Evolutionary conservation across 257 asterid species (phyloP).

Genomic region (Solanum peruvianum): DNA sequence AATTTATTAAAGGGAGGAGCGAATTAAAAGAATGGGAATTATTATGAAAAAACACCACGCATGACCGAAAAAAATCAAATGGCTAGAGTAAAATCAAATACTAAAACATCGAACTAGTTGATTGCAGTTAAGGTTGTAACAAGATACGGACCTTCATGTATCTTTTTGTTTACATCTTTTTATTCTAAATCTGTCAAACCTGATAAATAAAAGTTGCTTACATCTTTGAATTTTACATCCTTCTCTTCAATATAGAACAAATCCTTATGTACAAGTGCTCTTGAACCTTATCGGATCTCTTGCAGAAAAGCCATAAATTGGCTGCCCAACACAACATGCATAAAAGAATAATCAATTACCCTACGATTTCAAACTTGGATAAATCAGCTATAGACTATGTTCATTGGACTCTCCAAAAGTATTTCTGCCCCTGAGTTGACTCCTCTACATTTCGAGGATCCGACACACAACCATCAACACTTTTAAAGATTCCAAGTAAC

Average conservation of each 20-base stretch:
- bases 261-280: constrained; percentile 88
- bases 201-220: constrained; percentile 4
- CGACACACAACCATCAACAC: background rate
- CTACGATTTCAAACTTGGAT: background rate
- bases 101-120: background rate
- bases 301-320: constrained; percentile 82
- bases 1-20: background rate
- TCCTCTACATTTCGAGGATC: background rate
- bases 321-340: constrained; percentile 25
- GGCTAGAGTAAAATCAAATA: background rate
- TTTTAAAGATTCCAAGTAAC: background rate
- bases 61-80: background rate
- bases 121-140: background rate
- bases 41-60: background rate
- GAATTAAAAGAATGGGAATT: background rate
- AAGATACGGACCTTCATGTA: constrained; percentile 52
- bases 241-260: too few species aligned
- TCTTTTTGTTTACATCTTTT: constrained; percentile 57
- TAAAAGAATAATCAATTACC: background rate
- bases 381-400: background rate
- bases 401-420: background rate
- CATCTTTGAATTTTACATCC: constrained; percentile 94
- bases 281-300: constrained; percentile 73
- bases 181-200: constrained; percentile 25
- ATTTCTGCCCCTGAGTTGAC: background rate